Conservation (phyloP, 2,329 filamentous ascomycete species). For the Cercospora nicotianae region DNA sequence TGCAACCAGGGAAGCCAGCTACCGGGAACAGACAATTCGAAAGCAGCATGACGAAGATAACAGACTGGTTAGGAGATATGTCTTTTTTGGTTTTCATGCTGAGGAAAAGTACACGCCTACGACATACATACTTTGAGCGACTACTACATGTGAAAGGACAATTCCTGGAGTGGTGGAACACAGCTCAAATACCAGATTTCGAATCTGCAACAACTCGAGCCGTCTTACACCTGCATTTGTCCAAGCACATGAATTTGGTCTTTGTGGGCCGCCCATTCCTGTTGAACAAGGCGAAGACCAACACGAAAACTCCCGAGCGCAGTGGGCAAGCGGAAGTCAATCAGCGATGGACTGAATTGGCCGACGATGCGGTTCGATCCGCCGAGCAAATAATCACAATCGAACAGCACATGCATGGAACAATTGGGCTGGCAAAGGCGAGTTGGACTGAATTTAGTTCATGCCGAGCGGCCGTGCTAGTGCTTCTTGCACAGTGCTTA, state of each 20-base stretch:
- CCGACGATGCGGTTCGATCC: slow-evolving; percentile 34
- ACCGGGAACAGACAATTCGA: slow-evolving; percentile 14
- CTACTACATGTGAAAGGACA: slow-evolving; percentile 18
- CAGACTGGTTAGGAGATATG: slow-evolving; percentile 23
- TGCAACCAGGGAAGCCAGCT: background rate
- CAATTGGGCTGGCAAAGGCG: slow-evolving; percentile 36
- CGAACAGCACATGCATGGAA: slow-evolving; percentile 31
- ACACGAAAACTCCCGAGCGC: background rate
- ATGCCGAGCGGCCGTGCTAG: slow-evolving; percentile 40
- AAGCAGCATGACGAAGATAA: slow-evolving; percentile 20
- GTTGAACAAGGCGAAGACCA: slow-evolving; percentile 13
- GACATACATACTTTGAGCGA: slow-evolving; percentile 22
- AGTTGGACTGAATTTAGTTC: slow-evolving; percentile 43
- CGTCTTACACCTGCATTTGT: slow-evolving; percentile 19
- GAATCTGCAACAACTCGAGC: slow-evolving; percentile 9
- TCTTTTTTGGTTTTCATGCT: slow-evolving; percentile 20
- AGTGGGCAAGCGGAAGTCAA: slow-evolving; percentile 1
- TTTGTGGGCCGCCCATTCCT: slow-evolving; percentile 26
- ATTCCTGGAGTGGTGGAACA: slow-evolving; percentile 20
- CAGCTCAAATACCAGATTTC: slow-evolving; percentile 7
- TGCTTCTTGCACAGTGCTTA: slow-evolving; percentile 40
- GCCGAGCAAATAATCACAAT: slow-evolving; percentile 34
- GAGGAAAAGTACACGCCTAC: slow-evolving; percentile 16
- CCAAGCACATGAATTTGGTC: slow-evolving; percentile 21
- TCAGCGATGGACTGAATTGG: slow-evolving; percentile 24